Evolutionary conservation across 306 rosid species (phyloP).

Genomic region (Fragaria nilgerrensis): DNA sequence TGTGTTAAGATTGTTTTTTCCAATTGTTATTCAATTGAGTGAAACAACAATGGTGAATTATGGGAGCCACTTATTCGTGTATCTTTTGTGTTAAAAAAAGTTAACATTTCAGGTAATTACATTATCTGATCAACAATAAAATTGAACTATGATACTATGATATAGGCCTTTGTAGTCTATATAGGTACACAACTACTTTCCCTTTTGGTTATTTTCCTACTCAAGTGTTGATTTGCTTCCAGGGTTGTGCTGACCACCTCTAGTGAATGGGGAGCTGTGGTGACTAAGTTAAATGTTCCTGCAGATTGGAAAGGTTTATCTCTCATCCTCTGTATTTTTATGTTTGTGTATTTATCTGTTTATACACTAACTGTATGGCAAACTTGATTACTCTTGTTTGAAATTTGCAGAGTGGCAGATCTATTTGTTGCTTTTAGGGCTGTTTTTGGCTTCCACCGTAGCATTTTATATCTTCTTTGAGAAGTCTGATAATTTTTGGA

Average conservation of each 20-base stretch:
- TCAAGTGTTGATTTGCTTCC: conserved; percentile 22
- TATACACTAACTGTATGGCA: neutral
- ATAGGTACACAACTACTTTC: neutral
- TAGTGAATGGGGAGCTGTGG: conserved; percentile 82
- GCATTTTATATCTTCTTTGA: conserved; percentile 76
- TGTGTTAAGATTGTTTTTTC: neutral
- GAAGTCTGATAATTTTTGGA: conserved; percentile 93
- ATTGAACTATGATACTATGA: neutral
- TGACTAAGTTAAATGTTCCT: conserved; percentile 84
- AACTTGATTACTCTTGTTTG: neutral
- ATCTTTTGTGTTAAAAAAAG: neutral
- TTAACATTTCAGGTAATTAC: neutral
- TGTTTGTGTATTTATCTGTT: neutral
- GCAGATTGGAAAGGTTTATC: conserved; percentile 92
- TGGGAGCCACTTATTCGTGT: neutral
- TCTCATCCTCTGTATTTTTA: neutral
- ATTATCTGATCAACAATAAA: neutral
- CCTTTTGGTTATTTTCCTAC: neutral
- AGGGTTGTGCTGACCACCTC: conserved; percentile 83
- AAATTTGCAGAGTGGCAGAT: conserved; percentile 98
- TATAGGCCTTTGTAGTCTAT: neutral
- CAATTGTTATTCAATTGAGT: neutral
- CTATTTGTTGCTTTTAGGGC: conserved; percentile 67
- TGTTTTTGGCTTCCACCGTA: conserved; percentile 70
- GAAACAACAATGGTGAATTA: neutral